These are phyloP conservation scores for Teunomyces atbi DNA, from an alignment of 805 yeast genomes.

Conservation along the genomic window DNA sequence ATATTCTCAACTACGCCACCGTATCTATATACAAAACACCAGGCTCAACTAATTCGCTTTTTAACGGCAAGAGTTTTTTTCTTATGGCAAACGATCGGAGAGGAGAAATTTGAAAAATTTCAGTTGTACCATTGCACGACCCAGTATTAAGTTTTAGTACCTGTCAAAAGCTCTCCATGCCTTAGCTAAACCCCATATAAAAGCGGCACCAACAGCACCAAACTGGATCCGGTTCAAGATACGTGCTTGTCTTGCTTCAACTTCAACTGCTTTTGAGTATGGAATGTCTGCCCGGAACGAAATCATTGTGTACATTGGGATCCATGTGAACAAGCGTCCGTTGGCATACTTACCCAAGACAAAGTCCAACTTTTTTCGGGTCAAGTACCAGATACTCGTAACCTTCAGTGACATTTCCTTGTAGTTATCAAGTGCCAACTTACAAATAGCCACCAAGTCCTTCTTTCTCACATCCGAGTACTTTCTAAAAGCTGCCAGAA, in stretches of 20 bases:
- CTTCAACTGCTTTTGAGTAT: conserved; percentile 64
- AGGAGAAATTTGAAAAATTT: conserved; percentile 2
- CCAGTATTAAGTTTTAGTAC: background rate
- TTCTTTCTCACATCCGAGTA: conserved; percentile 57
- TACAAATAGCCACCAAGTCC: conserved; percentile 74
- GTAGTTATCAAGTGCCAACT: conserved; percentile 78
- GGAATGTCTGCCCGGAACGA: conserved; percentile 82
- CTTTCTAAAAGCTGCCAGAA: conserved; percentile 48
- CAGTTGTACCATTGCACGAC: conserved; percentile 3
- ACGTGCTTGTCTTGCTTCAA: conserved; percentile 52
- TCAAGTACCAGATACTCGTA: conserved; percentile 53
- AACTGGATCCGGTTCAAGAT: conserved; percentile 41
- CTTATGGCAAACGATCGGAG: too few species aligned
- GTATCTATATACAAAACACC: conserved; percentile 3
- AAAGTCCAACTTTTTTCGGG: conserved; percentile 69
- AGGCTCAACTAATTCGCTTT: background rate
- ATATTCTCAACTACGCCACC: background rate
- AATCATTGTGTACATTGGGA: conserved; percentile 90
- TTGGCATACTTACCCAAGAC: conserved; percentile 57
- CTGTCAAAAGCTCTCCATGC: conserved; percentile 3
- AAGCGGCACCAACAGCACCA: conserved; percentile 12
- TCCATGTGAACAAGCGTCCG: conserved; percentile 53
- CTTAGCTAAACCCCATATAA: conserved; percentile 7
- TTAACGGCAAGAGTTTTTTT: background rate
- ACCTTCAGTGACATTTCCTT: conserved; percentile 86